Evolutionary conservation across 345 rosid genomes (phyloP), one percentile per base, ranked within the genome.

Genomic region (Garcia nutans): DNA sequence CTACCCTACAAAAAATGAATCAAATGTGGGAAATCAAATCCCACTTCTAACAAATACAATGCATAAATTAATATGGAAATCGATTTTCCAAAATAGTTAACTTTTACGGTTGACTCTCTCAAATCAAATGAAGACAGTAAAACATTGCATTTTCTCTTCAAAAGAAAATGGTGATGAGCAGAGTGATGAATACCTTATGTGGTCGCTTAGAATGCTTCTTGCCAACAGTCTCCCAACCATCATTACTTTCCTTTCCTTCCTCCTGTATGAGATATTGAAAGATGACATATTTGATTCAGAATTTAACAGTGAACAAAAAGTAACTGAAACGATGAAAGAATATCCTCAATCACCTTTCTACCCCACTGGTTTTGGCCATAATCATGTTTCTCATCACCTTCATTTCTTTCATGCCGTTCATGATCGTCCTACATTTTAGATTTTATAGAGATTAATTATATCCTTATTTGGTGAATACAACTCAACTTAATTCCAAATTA

Each of bases 181-280:
- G 8, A 56, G 1, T 37, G 44, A 37, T 44, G 28, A 24, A 52
- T 72, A 89, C 97, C 94, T 87, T 91, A 44, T 91, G 94, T 0
- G 74, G 77, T 72, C 64, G 85, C 85, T 87, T 88, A 65, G 78
- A 79, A 78, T 89, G 90, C 81, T 88, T 89, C 72, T 77, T 82
- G 11, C 89, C 91, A 68, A 89, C 95, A 59, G 94, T 89, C 82
- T 91, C 95, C 98, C 98, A 92, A 68, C 93, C 92, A 74, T 85
- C 97, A 73, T 83, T 79, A n/a, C 77, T 81, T 67, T 83, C 85
- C 72, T 72, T 73, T 60, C 55, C 72, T 33, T 54, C 80, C 79
- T 86, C 86, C 95, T 86, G 76, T 11, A 19, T 0, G n/a, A 26
- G 54, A 68, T 71, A 67, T 41, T 55, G 45, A 73, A 72, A 37